These are phyloP conservation scores for Saturnispora hagleri DNA, from an alignment of 805 yeast genomes.

Conservation along the genomic window DNA sequence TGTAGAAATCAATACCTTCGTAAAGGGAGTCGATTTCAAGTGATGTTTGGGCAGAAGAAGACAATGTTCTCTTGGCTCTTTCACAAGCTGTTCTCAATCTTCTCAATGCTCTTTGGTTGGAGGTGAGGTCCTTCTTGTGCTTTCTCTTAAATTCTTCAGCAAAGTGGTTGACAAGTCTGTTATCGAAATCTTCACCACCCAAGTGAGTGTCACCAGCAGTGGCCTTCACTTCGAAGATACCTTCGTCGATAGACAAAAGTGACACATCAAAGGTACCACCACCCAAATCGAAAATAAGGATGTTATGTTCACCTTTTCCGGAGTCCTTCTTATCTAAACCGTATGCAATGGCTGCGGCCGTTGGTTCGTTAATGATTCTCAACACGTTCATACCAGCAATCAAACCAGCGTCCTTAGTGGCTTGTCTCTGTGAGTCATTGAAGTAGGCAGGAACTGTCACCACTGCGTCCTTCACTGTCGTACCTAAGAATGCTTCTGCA, in stretches of 20 bases:
- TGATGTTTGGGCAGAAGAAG: slow-evolving; percentile 92
- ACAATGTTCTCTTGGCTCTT: slow-evolving; percentile 97
- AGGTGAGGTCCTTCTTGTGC: slow-evolving; percentile 86
- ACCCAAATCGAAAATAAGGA: slow-evolving; percentile 89
- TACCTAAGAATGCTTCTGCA: slow-evolving; percentile 86
- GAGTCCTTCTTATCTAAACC: slow-evolving; percentile 78
- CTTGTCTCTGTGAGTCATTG: slow-evolving; percentile 97
- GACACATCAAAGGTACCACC: slow-evolving; percentile 99
- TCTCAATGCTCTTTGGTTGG: slow-evolving; percentile 95
- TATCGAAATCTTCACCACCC: slow-evolving; percentile 99
- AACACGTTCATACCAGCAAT: slow-evolving; percentile 93
- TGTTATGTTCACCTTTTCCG: slow-evolving; percentile 69
- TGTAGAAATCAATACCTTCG: slow-evolving; percentile 96
- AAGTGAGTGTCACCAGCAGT: slow-evolving; percentile 86
- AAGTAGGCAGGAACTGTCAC: slow-evolving; percentile 96
- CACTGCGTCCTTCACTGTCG: slow-evolving; percentile 80
- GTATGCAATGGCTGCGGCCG: slow-evolving; percentile 96
- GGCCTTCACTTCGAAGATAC: slow-evolving; percentile 94
- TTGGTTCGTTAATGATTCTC: slow-evolving; percentile 94
- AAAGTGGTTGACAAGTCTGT: slow-evolving; percentile 91
- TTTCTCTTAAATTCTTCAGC: slow-evolving; percentile 96
- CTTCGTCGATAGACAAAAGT: slow-evolving; percentile 82
- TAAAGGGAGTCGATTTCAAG: slow-evolving; percentile 90
- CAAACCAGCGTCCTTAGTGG: slow-evolving; percentile 95
- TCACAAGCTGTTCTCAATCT: slow-evolving; percentile 98